A percentile compares a stretch with the other conserved stretches of the same genome.
Conservation (phyloP, 176 grass and related monocot species). For the Pontederia crassipes region DNA sequence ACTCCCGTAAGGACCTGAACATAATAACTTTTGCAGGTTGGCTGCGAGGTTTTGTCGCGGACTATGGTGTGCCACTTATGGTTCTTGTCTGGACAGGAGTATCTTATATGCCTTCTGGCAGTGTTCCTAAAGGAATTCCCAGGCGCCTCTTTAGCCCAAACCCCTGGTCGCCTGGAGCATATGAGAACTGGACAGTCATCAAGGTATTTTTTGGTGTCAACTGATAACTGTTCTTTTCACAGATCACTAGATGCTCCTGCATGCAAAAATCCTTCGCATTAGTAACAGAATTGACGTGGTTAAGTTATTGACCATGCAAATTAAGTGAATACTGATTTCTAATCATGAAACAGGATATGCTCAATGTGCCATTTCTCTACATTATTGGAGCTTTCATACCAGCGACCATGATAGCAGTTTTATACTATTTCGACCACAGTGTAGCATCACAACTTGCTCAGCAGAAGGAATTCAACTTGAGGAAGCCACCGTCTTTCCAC, state of each 20-base stretch:
- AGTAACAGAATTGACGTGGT: neutral
- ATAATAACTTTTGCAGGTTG: slow-evolving; percentile 37
- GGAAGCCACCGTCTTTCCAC: slow-evolving; percentile 94
- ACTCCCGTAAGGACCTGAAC: no score
- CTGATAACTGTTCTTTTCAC: neutral
- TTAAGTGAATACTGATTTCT: neutral
- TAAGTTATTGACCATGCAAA: neutral
- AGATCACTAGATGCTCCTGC: no score
- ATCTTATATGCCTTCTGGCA: slow-evolving; percentile 73
- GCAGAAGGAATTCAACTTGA: slow-evolving; percentile 92
- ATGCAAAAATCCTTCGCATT: no score
- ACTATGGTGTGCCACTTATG: slow-evolving; percentile 97
- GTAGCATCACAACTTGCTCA: slow-evolving; percentile 96
- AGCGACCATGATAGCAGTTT: slow-evolving; percentile 94
- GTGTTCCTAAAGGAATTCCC: slow-evolving; percentile 77
- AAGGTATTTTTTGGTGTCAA: slow-evolving; percentile 25
- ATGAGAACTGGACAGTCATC: slow-evolving; percentile 92
- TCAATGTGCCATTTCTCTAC: slow-evolving; percentile 76
- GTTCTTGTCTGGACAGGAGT: slow-evolving; percentile 95
- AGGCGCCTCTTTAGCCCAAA: slow-evolving; percentile 94
- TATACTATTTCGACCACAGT: slow-evolving; percentile 98
- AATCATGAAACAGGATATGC: slow-evolving; percentile 58
- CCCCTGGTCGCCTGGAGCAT: slow-evolving; percentile 97
- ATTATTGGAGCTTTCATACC: slow-evolving; percentile 95
- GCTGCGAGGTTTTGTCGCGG: slow-evolving; percentile 78